Percentiles rank a stretch among this genome's conserved stretches.
phyloP scores from a whole-genome alignment of 768 basidiomycete species.

The Panaeolus papilionaceus region DNA sequence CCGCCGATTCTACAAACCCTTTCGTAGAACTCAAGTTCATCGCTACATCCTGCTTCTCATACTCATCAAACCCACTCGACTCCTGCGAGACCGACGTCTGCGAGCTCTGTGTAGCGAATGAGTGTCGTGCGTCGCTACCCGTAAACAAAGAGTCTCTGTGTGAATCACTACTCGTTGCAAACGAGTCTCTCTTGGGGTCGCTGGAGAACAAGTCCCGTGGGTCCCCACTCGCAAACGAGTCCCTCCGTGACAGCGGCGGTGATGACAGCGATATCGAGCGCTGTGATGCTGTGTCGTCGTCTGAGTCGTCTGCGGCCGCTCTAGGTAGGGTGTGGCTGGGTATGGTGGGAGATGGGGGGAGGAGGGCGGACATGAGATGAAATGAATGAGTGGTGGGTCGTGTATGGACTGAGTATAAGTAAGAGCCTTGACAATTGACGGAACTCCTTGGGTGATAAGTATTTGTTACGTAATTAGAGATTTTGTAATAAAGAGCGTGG shows the following conservation, averaged over 20 bases:
- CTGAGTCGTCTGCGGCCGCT: conserved; percentile 48
- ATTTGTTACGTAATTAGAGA: not conserved
- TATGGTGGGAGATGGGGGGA: conserved; percentile 39
- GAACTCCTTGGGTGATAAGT: not conserved
- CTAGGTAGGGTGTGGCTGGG: conserved; percentile 37
- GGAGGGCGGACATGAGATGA: conserved; percentile 30
- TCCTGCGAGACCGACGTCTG: conserved; percentile 28
- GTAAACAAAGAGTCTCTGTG: conserved; percentile 43
- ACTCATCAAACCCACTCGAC: conserved; percentile 18
- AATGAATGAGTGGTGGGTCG: conserved; percentile 10
- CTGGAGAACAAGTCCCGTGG: conserved; percentile 25
- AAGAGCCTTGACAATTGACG: not conserved
- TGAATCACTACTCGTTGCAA: conserved; percentile 36
- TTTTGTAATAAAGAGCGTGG: not conserved
- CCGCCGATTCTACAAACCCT: conserved; percentile 15
- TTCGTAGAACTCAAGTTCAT: not conserved
- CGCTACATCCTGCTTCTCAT: not conserved
- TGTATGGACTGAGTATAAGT: too few relatives aligned
- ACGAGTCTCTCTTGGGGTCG: too few relatives aligned
- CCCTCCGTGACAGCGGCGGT: conserved; percentile 58
- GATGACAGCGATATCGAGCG: conserved; percentile 80
- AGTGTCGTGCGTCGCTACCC: conserved; percentile 32
- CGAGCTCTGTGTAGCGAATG: conserved; percentile 35
- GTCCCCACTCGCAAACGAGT: conserved; percentile 33
- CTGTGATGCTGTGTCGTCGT: conserved; percentile 81